Conservation (phyloP, 1,284 basidiomycete genomes). For the Sphagnurus paluster region DNA sequence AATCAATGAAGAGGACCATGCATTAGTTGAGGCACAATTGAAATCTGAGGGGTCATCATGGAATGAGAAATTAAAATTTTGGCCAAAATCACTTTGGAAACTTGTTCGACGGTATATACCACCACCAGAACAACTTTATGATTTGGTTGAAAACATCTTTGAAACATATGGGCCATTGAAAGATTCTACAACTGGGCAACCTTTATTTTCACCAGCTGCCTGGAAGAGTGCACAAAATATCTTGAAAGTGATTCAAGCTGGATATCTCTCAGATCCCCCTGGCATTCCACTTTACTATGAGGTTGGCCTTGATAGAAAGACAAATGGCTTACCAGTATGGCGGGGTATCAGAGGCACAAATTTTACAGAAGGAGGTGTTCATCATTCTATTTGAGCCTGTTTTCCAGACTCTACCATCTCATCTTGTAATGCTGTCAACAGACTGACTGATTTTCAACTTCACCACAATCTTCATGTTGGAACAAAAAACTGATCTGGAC, state of each 20-base stretch:
- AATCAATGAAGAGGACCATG: slow-evolving; percentile 24
- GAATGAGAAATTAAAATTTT: slow-evolving; percentile 16
- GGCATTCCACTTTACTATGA: slow-evolving; percentile 25
- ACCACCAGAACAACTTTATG: slow-evolving; percentile 27
- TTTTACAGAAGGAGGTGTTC: slow-evolving; percentile 28
- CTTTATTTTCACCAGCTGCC: slow-evolving; percentile 26
- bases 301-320: slow-evolving; percentile 23
- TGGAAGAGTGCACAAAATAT: slow-evolving; percentile 30
- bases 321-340: slow-evolving; percentile 21
- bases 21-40: slow-evolving; percentile 16
- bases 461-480: neutral
- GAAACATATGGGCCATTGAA: slow-evolving; percentile 27
- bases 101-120: slow-evolving; percentile 26
- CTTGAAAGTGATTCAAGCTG: slow-evolving; percentile 18
- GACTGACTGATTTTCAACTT: neutral
- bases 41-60: slow-evolving; percentile 20
- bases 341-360: slow-evolving; percentile 25
- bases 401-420: neutral
- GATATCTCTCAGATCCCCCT: slow-evolving; percentile 28
- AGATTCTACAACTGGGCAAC: slow-evolving; percentile 25
- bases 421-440: neutral
- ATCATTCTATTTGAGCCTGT: neutral
- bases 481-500: neutral
- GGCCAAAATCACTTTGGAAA: slow-evolving; percentile 24
- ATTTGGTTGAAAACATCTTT: slow-evolving; percentile 23